phyloP scores from a whole-genome alignment of 805 yeast genomes.

The Limtongia smithiae region DNA sequence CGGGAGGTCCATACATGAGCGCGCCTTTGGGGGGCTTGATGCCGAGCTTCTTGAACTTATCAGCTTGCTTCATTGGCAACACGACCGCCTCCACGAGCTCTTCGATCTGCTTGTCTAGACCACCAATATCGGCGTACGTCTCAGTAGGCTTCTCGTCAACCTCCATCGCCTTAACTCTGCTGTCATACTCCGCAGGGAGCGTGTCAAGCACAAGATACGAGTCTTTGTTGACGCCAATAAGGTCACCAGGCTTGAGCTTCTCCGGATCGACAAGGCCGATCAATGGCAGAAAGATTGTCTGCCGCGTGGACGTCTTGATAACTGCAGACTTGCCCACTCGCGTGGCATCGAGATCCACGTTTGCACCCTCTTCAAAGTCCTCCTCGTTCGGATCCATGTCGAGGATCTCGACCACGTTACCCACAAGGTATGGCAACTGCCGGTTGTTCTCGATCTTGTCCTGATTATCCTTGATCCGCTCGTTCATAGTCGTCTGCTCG shows the following conservation, averaged over 20 bases:
- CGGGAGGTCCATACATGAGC: constrained; percentile 98
- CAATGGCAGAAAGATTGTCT: constrained; percentile 92
- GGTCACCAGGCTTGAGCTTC: constrained; percentile 91
- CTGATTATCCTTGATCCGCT: constrained; percentile 90
- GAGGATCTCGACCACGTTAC: constrained; percentile 90
- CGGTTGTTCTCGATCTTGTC: constrained; percentile 94
- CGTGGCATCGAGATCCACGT: constrained; percentile 85
- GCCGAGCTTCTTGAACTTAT: constrained; percentile 88
- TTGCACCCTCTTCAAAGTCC: constrained; percentile 83
- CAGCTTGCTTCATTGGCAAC: constrained; percentile 97
- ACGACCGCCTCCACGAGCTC: constrained; percentile 98
- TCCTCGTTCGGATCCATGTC: constrained; percentile 83
- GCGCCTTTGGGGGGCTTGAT: constrained; percentile 93
- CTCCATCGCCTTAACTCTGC: constrained; percentile 98
- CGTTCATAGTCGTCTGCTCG: constrained; percentile 89
- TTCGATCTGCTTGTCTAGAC: constrained; percentile 95
- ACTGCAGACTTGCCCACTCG: constrained; percentile 97
- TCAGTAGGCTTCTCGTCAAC: constrained; percentile 99
- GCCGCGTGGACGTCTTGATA: constrained; percentile 94
- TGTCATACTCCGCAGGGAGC: constrained; percentile 94
- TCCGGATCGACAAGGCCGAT: constrained; percentile 93
- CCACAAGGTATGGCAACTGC: constrained; percentile 93
- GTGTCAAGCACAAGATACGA: constrained; percentile 90
- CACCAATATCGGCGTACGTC: constrained; percentile 96
- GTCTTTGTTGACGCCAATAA: constrained; percentile 97